A percentile compares a stretch with the other conserved stretches of the same genome.
Conservation (phyloP, 352 stramenopile genomes). For the Paralagenidium karlingii region DNA sequence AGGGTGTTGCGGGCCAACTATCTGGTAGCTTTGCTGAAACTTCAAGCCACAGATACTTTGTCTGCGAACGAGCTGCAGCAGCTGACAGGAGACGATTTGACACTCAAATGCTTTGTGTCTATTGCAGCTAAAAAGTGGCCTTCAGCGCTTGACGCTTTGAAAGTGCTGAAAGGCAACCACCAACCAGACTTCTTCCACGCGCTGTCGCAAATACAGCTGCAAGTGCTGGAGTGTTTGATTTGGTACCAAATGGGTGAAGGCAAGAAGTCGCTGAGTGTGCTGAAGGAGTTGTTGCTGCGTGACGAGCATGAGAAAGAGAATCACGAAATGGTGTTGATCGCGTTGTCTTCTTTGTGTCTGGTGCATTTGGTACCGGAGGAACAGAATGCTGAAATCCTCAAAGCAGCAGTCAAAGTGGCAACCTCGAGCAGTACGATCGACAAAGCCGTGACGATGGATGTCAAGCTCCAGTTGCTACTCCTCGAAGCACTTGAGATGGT, state of each 20-base stretch:
- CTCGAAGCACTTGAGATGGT: constrained; percentile 1
- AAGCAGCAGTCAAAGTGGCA: constrained; percentile 4
- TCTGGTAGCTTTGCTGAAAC: too few species aligned
- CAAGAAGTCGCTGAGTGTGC: constrained; percentile 10
- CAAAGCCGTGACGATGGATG: not conserved
- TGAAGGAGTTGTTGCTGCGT: constrained; percentile 10
- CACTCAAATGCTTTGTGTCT: too few species aligned
- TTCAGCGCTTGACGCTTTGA: too few species aligned
- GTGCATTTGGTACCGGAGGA: not conserved
- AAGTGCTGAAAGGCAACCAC: too few species aligned
- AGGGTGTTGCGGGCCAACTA: too few species aligned
- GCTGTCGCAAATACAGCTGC: too few species aligned
- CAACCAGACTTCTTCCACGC: too few species aligned
- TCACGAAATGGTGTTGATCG: constrained; percentile 14
- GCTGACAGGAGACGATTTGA: too few species aligned
- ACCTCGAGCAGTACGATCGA: not conserved
- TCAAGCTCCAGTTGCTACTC: constrained; percentile 1
- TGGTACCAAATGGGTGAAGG: constrained; percentile 11
- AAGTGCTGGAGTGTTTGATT: constrained; percentile 15
- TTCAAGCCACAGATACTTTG: too few species aligned
- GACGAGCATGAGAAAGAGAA: constrained; percentile 6
- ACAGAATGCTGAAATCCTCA: not conserved
- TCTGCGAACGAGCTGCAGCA: too few species aligned
- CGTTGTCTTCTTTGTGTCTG: constrained; percentile 9
- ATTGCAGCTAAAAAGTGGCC: too few species aligned